phyloP scores from a whole-genome alignment of 2,329 filamentous ascomycete species.

The Aspergillus brunneoviolaceus region DNA sequence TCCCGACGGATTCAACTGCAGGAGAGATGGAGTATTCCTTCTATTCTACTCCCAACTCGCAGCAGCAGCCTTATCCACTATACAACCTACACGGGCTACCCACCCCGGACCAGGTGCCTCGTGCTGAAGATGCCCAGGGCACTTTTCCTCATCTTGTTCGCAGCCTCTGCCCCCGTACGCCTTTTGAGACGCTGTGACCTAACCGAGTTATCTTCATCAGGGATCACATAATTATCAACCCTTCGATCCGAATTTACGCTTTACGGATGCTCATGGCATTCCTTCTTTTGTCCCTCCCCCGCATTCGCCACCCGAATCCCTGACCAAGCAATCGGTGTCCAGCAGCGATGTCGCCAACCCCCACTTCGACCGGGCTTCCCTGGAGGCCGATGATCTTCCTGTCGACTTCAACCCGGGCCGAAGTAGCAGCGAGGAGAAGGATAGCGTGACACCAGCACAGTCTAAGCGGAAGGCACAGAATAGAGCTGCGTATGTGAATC shows the following conservation, averaged over 20 bases:
- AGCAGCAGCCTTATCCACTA: constrained; percentile 11
- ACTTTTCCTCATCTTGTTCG: constrained; percentile 35
- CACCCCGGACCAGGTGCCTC: constrained; percentile 33
- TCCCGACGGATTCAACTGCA: not conserved
- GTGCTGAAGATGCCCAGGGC: constrained; percentile 49
- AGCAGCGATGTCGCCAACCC: constrained; percentile 28
- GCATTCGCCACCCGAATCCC: constrained; percentile 38
- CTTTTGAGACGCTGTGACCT: not conserved
- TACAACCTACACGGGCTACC: constrained; percentile 14
- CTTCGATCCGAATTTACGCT: constrained; percentile 41
- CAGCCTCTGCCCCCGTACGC: not conserved
- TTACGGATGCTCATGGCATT: constrained; percentile 28
- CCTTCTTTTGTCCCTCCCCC: constrained; percentile 33
- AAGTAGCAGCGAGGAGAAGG: constrained; percentile 57
- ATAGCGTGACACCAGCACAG: constrained; percentile 54
- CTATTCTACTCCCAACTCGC: constrained; percentile 7
- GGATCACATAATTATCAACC: constrained; percentile 32
- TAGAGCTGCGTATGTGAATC: constrained; percentile 62
- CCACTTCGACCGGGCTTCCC: constrained; percentile 26
- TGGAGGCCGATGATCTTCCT: constrained; percentile 30
- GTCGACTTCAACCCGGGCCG: constrained; percentile 34
- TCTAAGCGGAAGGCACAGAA: constrained; percentile 69
- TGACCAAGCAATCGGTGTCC: constrained; percentile 34
- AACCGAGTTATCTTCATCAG: constrained; percentile 13
- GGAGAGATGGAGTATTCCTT: constrained; percentile 16